These are phyloP conservation scores for Penicillium paxilli DNA, from an alignment of 495 filamentous ascomycete species.

Conservation along the genomic window DNA sequence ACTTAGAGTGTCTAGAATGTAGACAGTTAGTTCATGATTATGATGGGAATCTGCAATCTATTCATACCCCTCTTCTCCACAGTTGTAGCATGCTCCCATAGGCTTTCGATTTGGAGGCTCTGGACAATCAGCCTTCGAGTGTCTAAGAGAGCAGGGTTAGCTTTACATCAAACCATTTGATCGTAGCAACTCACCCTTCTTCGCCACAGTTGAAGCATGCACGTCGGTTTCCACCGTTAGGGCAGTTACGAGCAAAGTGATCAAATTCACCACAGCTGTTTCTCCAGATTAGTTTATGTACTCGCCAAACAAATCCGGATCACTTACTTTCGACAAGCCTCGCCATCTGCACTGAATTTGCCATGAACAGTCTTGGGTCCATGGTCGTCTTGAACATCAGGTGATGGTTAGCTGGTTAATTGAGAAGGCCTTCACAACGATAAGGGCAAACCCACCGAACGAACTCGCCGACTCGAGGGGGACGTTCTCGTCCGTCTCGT, in stretches of 20 bases:
- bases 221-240: conserved; percentile 25
- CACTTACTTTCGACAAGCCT: conserved; percentile 49
- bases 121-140: conserved; percentile 10
- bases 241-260: conserved; percentile 62
- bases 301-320: neutral
- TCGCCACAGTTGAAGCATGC: conserved; percentile 3
- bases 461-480: too few species aligned
- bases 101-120: conserved; percentile 40
- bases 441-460: too few species aligned
- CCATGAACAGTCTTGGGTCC: neutral
- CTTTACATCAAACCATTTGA: neutral
- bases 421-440: too few species aligned
- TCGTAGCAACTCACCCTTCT: neutral
- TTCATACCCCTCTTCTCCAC: neutral
- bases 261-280: conserved; percentile 52
- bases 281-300: neutral
- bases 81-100: conserved; percentile 4
- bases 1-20: conserved; percentile 40
- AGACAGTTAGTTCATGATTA: neutral
- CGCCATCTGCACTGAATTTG: conserved; percentile 12
- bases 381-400: conserved; percentile 7
- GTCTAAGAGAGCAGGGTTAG: neutral
- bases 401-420: too few species aligned
- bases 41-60: neutral
- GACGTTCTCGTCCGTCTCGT: neutral